A percentile compares a stretch with the other conserved stretches of the same genome.
phyloP scores from a whole-genome alignment of 129 eudicot genomes.

The Centella asiatica region DNA sequence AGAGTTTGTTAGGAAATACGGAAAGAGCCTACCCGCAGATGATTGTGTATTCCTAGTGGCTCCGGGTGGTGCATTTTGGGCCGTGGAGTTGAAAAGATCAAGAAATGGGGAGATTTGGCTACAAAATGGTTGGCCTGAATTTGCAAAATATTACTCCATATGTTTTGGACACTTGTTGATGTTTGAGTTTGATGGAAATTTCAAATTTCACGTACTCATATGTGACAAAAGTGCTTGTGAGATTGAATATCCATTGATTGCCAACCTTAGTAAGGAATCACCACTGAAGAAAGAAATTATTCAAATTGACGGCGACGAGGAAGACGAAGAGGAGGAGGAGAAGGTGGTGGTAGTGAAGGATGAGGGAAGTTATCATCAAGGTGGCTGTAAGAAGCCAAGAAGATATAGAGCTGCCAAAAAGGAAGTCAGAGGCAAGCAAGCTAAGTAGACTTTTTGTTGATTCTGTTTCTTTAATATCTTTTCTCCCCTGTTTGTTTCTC shows the following conservation, averaged over 20 bases:
- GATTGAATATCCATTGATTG: constrained; percentile 12
- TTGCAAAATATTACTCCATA: constrained; percentile 3
- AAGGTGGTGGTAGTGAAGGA: no score
- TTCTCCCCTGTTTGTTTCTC: no score
- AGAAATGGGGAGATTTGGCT: constrained; percentile 7
- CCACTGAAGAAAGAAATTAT: not conserved
- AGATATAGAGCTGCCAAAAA: no score
- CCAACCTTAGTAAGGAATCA: no score
- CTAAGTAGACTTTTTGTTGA: no score
- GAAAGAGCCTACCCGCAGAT: not conserved
- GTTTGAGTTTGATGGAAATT: constrained; percentile 18
- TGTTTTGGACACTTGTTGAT: constrained; percentile 8
- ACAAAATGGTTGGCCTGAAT: constrained; percentile 14
- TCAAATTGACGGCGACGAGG: not conserved
- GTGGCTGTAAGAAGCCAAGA: no score
- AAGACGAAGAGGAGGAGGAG: no score
- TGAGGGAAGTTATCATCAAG: no score
- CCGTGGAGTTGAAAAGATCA: not conserved
- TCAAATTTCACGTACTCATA: constrained; percentile 11
- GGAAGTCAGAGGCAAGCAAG: no score
- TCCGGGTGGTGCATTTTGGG: constrained; percentile 9
- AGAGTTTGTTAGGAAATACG: not conserved
- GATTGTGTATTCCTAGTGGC: constrained; percentile 3
- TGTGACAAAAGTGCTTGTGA: constrained; percentile 16
- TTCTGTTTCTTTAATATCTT: no score